A percentile compares a stretch with the other conserved stretches of the same genome.
phyloP scores from a whole-genome alignment of 345 rosid genomes.

The Excoecaria cochinchinensis region DNA sequence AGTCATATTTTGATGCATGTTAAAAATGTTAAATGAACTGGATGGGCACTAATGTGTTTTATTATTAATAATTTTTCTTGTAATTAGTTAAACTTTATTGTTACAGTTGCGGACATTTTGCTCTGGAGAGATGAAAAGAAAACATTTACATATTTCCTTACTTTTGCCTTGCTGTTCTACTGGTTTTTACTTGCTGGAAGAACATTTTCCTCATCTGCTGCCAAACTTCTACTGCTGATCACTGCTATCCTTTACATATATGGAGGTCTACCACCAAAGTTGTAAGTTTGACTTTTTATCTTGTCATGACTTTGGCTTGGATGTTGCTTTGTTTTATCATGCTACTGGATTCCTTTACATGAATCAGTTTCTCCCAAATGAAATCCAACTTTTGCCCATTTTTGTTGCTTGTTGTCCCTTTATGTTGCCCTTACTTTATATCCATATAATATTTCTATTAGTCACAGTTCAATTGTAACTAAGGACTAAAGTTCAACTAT shows the following conservation, averaged over 20 bases:
- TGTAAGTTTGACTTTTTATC: constrained; percentile 47
- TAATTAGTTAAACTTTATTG: constrained; percentile 25
- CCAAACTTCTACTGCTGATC: constrained; percentile 57
- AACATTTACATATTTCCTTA: constrained; percentile 61
- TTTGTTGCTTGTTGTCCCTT: background rate
- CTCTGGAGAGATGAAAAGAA: constrained; percentile 94
- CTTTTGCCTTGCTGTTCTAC: constrained; percentile 51
- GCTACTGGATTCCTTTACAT: background rate
- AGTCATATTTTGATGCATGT: background rate
- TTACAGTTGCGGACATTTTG: constrained; percentile 80
- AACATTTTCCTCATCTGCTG: constrained; percentile 65
- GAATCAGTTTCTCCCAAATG: background rate
- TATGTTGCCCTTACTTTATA: background rate
- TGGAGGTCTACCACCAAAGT: constrained; percentile 47
- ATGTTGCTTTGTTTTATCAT: background rate
- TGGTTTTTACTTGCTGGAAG: constrained; percentile 82
- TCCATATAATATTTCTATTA: background rate
- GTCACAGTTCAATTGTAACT: background rate
- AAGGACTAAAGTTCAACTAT: background rate
- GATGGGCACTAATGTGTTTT: background rate
- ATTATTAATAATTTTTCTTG: background rate
- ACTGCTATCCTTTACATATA: constrained; percentile 52
- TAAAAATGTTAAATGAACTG: background rate
- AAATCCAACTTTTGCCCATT: background rate
- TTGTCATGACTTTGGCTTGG: background rate